Evolutionary conservation across 208 protist species (phyloP).

Genomic region (Leishmania braziliensis): DNA sequence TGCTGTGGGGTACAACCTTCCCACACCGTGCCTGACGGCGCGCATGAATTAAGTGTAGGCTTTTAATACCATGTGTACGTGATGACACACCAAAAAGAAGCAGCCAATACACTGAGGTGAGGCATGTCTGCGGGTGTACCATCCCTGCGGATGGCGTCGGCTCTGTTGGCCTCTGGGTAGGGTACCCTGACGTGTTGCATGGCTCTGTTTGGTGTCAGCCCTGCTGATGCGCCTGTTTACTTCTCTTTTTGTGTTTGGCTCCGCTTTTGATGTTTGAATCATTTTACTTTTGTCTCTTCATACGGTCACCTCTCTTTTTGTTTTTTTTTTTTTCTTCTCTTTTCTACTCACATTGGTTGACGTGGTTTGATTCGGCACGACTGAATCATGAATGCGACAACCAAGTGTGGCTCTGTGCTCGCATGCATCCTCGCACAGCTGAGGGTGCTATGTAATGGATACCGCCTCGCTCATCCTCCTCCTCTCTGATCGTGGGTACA

Average conservation of each 20-base stretch:
- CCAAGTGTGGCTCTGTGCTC: neutral
- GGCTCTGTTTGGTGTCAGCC: neutral
- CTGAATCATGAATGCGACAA: neutral
- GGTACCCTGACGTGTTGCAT: neutral
- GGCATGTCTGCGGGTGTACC: neutral
- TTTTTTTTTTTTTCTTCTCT: slow-evolving; percentile 4
- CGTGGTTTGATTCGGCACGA: neutral
- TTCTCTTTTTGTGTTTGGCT: neutral
- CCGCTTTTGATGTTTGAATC: neutral
- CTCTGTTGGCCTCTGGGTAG: neutral
- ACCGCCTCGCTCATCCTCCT: neutral
- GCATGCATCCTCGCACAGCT: neutral
- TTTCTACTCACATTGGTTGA: neutral
- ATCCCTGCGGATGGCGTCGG: no score
- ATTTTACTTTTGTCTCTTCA: slow-evolving; percentile 9
- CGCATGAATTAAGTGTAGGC: neutral
- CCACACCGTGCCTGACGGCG: neutral
- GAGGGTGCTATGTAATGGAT: neutral
- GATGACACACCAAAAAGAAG: neutral
- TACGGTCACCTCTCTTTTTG: neutral
- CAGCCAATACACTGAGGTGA: neutral
- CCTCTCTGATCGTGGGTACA: neutral
- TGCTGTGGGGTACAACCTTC: neutral
- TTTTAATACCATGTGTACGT: neutral
- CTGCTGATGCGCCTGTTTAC: neutral